Conservation (phyloP, 306 rosid genomes). For the Quercus parvula region DNA sequence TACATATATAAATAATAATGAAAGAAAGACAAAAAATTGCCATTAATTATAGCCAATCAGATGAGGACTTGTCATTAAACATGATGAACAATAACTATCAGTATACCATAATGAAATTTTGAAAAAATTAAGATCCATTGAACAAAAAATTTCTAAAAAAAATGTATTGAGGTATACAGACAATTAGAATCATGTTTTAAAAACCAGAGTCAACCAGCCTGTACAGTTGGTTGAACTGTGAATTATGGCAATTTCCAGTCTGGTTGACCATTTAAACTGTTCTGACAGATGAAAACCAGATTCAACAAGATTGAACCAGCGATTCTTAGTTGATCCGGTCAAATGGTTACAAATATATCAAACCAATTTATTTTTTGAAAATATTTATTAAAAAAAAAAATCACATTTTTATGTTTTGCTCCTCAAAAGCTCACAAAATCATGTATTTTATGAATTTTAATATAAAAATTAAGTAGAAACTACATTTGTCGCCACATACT, state of each 20-base stretch:
- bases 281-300: too few species aligned
- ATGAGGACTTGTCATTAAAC: neutral
- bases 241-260: neutral
- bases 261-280: neutral
- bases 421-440: neutral
- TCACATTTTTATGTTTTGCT: neutral
- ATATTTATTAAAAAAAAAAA: neutral
- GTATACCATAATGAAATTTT: slow-evolving; percentile 17
- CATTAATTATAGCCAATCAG: neutral
- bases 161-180: neutral
- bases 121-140: neutral
- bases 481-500: neutral
- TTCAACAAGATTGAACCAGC: neutral
- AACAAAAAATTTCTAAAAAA: neutral
- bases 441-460: neutral
- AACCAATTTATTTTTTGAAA: neutral
- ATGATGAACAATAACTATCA: neutral
- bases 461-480: neutral
- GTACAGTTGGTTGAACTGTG: neutral
- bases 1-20: neutral
- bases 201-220: neutral
- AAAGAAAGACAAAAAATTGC: neutral
- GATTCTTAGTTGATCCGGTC: neutral
- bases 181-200: neutral
- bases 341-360: neutral